Conservation (phyloP, 306 rosid genomes). For the Vigna mungo region DNA sequence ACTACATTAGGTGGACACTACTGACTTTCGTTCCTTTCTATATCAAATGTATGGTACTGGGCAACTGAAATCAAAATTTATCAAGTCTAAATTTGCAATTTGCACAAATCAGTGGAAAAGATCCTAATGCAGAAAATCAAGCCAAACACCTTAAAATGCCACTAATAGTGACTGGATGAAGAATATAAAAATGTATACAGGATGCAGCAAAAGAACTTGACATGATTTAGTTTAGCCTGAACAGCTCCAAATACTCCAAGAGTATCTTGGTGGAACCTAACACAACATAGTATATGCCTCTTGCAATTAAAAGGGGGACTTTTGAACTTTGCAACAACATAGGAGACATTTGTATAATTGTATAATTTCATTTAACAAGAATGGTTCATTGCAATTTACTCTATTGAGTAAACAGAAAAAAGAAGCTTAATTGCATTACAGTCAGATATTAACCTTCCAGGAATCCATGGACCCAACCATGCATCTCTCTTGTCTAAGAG, state of each 20-base stretch:
- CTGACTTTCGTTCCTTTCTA: no score
- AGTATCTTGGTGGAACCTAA: constrained; percentile 5
- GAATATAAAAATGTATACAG: no score
- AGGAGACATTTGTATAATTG: constrained; percentile 25
- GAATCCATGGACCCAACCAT: constrained; percentile 99
- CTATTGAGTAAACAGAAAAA: constrained; percentile 20
- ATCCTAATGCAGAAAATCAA: no score
- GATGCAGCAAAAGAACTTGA: no score
- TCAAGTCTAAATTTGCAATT: no score
- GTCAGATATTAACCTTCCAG: constrained; percentile 79
- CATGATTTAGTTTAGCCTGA: constrained; percentile 1
- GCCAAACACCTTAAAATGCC: no score
- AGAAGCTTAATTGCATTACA: constrained; percentile 36
- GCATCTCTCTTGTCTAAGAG: constrained; percentile 96
- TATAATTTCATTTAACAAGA: constrained; percentile 33
- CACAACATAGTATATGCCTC: not conserved
- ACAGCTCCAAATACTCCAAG: constrained; percentile 18
- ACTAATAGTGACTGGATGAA: no score
- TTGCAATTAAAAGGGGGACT: not conserved
- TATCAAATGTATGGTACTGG: no score
- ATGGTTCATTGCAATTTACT: constrained; percentile 24
- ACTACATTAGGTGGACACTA: no score
- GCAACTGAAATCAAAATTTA: no score
- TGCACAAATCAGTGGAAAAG: no score
- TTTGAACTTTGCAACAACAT: constrained; percentile 34